phyloP scores from a whole-genome alignment of 163 green algal species.

The Trebouxia gelatinosa region DNA sequence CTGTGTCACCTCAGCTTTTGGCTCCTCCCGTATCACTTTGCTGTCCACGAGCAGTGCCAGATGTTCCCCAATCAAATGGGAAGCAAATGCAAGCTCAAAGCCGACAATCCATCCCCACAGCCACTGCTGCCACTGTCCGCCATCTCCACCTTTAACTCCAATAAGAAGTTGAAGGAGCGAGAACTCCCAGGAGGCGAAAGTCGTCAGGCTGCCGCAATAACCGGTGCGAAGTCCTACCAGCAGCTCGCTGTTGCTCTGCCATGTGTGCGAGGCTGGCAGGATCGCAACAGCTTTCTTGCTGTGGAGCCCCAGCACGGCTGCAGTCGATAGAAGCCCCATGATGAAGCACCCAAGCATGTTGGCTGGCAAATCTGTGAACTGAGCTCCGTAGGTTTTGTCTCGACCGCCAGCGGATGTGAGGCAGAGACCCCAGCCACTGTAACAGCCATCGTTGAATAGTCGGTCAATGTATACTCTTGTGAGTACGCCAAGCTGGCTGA shows the following conservation, averaged over 20 bases:
- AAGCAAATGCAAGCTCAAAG: conserved; percentile 43
- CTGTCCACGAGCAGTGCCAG: conserved; percentile 49
- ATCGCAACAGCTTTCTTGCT: conserved; percentile 43
- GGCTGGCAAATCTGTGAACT: conserved; percentile 71
- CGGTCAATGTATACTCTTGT: conserved; percentile 56
- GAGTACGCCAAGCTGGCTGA: conserved; percentile 64
- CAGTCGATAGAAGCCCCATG: conserved; percentile 73
- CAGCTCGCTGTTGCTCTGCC: conserved; percentile 45
- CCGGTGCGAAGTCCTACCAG: conserved; percentile 61
- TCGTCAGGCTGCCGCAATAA: conserved; percentile 85
- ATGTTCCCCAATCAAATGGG: conserved; percentile 63
- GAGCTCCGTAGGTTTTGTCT: conserved; percentile 42
- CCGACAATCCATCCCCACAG: conserved; percentile 56
- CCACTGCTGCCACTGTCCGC: conserved; percentile 55
- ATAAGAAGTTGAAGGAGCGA: conserved; percentile 57
- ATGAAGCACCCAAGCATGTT: conserved; percentile 82
- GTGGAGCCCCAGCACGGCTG: conserved; percentile 44
- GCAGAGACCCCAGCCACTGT: conserved; percentile 54
- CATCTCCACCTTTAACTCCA: conserved; percentile 25
- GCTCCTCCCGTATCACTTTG: conserved; percentile 2
- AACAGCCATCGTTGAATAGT: conserved; percentile 60
- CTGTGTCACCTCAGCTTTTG: not conserved
- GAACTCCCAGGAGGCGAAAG: conserved; percentile 79
- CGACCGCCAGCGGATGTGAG: conserved; percentile 38
- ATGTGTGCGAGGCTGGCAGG: not conserved